Evolutionary conservation across 2,329 filamentous ascomycete species (phyloP), one percentile per base, ranked within the genome.

Genomic region (Westerdykella sp.): DNA sequence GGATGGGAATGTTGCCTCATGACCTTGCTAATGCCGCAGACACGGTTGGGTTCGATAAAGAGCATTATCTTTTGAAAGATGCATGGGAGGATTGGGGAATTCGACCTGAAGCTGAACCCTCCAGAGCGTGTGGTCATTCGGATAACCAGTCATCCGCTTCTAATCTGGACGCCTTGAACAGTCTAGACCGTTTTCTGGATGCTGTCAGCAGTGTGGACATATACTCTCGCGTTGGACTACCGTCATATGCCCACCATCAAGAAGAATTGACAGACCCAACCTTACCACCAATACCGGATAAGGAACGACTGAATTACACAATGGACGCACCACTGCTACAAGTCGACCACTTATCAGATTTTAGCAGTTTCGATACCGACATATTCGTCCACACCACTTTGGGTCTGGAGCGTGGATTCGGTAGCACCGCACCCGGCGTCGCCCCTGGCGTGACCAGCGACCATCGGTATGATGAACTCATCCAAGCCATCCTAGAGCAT

Each of bases 1-100:
- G 84, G 13, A 93, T 96, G 84, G 89, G 87, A 11, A 73, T 82
- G 77, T 66, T 89, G 22, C 79, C 76, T 38, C 78, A 82, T 44
- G 85, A 91, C 54, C 65, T 75, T 3, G 63, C 73, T 10, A 45
- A 69, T 25, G 55, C 72, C 13, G 60, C 68, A 34, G 43, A 54
- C 43, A 59, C 67, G 40, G 49, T 62, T 37, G 57, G 59, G 30
- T 65, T 71, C 18, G 70, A 73, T 18, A 70, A 71, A 11, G 78
- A 85, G 46, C 76, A 83, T 39, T 82, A 87, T 53, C 66, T 83
- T 2, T 66, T 85, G 48, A 73, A 75, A 35, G 80, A 89, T 62
- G 67, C 75, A 1, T 85, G 84, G 75, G 71, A 81, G 30, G 77
- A 79, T 47, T 91, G 87, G 83, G 68, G 72, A 15, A 63, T 89